Conservation (phyloP, 352 stramenopile genomes). For the Phytophthora tentaculata region DNA sequence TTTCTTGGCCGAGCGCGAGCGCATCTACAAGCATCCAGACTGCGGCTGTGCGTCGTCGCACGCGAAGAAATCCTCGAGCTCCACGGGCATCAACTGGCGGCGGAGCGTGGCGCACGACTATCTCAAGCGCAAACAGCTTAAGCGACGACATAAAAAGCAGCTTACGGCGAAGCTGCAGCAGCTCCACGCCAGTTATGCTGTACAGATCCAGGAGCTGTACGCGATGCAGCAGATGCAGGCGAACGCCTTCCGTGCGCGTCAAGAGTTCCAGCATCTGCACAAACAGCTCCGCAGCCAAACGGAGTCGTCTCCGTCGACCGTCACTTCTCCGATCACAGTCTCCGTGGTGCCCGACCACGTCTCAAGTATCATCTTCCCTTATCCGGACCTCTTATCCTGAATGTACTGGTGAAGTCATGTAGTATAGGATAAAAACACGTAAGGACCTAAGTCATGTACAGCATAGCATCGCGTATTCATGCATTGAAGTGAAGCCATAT, state of each 20-base stretch:
- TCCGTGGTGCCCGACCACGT: slow-evolving; percentile 29
- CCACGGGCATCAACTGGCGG: slow-evolving; percentile 52
- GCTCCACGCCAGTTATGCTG: slow-evolving; percentile 48
- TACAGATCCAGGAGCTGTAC: slow-evolving; percentile 50
- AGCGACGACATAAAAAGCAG: slow-evolving; percentile 75
- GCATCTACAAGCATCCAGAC: slow-evolving; percentile 54
- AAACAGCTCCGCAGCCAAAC: slow-evolving; percentile 21
- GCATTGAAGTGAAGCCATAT: slow-evolving; percentile 7
- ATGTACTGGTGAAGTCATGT: slow-evolving; percentile 11
- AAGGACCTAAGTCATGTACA: no score
- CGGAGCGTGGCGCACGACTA: slow-evolving; percentile 57
- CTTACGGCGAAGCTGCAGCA: slow-evolving; percentile 57
- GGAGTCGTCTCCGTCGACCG: slow-evolving; percentile 11
- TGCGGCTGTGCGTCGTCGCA: slow-evolving; percentile 41
- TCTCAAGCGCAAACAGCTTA: slow-evolving; percentile 72
- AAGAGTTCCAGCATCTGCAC: slow-evolving; percentile 50
- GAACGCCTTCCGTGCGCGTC: slow-evolving; percentile 49
- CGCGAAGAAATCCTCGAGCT: slow-evolving; percentile 34
- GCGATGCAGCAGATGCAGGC: slow-evolving; percentile 61
- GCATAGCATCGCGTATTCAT: no score
- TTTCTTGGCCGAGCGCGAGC: slow-evolving; percentile 50
- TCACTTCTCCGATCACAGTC: slow-evolving; percentile 24
- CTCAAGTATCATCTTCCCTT: slow-evolving; percentile 21
- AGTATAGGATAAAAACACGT: slow-evolving; percentile 18
- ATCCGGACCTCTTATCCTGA: slow-evolving; percentile 36